Evolutionary conservation across 345 rosid species (phyloP).

Genomic region (Moringa oleifera): DNA sequence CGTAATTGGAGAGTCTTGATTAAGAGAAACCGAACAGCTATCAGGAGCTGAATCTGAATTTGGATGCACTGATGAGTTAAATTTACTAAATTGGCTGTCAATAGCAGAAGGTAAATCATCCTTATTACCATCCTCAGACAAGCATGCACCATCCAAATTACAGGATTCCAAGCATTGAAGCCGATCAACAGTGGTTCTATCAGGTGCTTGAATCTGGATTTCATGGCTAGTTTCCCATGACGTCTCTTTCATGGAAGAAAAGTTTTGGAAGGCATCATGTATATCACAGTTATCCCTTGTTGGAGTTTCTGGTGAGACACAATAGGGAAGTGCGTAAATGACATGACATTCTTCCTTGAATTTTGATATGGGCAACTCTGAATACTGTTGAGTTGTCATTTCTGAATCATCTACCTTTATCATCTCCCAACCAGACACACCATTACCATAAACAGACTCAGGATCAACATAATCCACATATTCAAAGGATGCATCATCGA

Average conservation of each 20-base stretch:
- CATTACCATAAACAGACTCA: constrained; percentile 1
- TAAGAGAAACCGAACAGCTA: constrained; percentile 15
- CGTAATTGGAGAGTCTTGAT: constrained; percentile 18
- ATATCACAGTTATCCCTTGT: constrained; percentile 5
- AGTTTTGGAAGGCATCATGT: not conserved
- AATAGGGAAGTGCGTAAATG: constrained; percentile 2
- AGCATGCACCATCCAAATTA: constrained; percentile 15
- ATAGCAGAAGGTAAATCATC: constrained; percentile 22
- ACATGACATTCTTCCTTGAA: constrained; percentile 10
- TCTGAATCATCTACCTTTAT: constrained; percentile 26
- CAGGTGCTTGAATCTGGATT: constrained; percentile 17
- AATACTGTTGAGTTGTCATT: constrained; percentile 8
- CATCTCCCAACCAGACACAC: constrained; percentile 26
- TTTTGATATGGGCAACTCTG: constrained; percentile 13
- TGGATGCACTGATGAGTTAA: constrained; percentile 15
- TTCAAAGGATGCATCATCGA: constrained; percentile 10
- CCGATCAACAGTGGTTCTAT: constrained; percentile 6
- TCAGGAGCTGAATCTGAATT: constrained; percentile 17
- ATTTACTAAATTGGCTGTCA: constrained; percentile 20
- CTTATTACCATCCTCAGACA: constrained; percentile 22
- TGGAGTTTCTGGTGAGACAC: constrained; percentile 13
- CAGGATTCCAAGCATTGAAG: not conserved
- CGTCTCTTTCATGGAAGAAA: constrained; percentile 5
- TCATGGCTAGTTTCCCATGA: constrained; percentile 15
- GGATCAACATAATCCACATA: constrained; percentile 19